A percentile compares a stretch with the other conserved stretches of the same genome.
Conservation (phyloP, 1,284 basidiomycete species). For the Serendipita sp. region DNA sequence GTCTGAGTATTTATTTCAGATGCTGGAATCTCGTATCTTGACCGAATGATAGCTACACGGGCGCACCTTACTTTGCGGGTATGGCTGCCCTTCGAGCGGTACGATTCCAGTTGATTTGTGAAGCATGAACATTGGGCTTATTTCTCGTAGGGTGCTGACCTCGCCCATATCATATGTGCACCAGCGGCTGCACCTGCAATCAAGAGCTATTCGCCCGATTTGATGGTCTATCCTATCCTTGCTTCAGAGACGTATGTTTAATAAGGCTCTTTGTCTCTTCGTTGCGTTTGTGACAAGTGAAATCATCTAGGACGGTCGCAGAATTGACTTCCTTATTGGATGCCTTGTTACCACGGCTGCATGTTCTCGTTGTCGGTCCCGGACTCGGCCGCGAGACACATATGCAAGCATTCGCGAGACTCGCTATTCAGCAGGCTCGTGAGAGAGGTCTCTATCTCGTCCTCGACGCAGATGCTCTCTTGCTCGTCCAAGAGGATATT, state of each 20-base stretch:
- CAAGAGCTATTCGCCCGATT: constrained; percentile 89
- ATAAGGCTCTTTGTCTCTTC: neutral
- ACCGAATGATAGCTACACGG: constrained; percentile 52
- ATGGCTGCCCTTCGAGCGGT: constrained; percentile 78
- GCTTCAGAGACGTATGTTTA: constrained; percentile 32
- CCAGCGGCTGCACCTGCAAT: constrained; percentile 81
- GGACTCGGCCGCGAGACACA: constrained; percentile 80
- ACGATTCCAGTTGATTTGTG: constrained; percentile 17
- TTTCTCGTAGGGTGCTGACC: constrained; percentile 62
- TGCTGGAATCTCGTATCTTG: neutral
- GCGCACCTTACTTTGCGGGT: constrained; percentile 88
- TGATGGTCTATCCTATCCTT: constrained; percentile 91
- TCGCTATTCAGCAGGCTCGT: constrained; percentile 40
- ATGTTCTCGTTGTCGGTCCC: constrained; percentile 86
- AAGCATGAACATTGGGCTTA: constrained; percentile 4
- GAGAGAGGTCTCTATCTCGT: constrained; percentile 73
- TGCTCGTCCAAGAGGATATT: constrained; percentile 62
- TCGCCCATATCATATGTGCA: constrained; percentile 94
- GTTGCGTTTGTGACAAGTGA: neutral
- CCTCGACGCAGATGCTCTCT: constrained; percentile 84
- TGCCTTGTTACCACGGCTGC: constrained; percentile 65
- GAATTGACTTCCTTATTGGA: neutral
- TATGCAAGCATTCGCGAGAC: constrained; percentile 67
- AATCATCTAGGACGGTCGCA: neutral
- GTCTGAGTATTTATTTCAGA: constrained; percentile 14